Evolutionary conservation across 768 basidiomycete genomes (phyloP), one percentile per base, ranked within the genome.

Genomic region (Gelatoporia subvermispora): DNA sequence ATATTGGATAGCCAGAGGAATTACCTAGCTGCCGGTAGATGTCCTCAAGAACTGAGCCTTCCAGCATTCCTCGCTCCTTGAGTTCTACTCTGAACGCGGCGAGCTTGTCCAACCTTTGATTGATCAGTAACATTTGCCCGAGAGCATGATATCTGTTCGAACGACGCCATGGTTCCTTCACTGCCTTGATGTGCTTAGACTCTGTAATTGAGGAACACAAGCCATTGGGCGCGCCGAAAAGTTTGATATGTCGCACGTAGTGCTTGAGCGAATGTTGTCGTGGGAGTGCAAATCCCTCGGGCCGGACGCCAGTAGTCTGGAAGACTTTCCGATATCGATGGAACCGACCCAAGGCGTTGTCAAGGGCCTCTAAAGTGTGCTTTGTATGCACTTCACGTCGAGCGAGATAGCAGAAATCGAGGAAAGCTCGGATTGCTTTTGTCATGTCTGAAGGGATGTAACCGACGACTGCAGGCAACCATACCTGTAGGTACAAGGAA

Each of bases 31-130:
- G n/a, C n/a, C n/a, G n/a, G n/a, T n/a, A n/a, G n/a, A n/a, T n/a
- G n/a, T n/a, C n/a, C n/a, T n/a, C n/a, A n/a, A n/a, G 28, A 13
- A 31, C 7, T 31, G 28, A 13, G 5, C 28, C 28, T 7, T 13
- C 9, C 47, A 60, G 43, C 50, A 60, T 51, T 0, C 59, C 58
- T 4, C 53, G 55, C 11, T n/a, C 18, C 1, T 25, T 21, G 36
- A 62, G 57, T 28, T 60, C 51, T 1, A 41, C 49, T 10, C 51
- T 52, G 15, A 45, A 22, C 0, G 63, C 63, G 2, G 52, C 47
- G 9, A 64, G 55, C 44, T 62, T 62, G 47, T 60, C 60, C 1
- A 60, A 54, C 4, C 63, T 52, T 36, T 60, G 55, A 38, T 60
- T 57, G 2, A 45, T 58, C 16, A 35, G 37, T 1, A 60, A 34